Evolutionary conservation across 2,329 filamentous ascomycete genomes (phyloP), one percentile per base, ranked within the genome.

Genomic region (Sporothrix variecibatus): DNA sequence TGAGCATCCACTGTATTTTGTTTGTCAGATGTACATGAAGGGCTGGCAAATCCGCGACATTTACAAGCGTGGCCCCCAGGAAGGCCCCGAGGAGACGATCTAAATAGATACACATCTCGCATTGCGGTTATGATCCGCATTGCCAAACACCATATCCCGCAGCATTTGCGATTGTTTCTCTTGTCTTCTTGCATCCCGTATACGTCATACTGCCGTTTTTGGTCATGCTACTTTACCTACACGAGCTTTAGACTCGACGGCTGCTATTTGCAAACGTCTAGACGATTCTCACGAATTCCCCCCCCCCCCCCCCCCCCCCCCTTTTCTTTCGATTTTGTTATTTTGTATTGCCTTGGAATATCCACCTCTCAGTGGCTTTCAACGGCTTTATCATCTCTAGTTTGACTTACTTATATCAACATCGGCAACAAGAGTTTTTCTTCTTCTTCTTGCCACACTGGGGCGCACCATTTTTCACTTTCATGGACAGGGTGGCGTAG

Each of bases 1-100:
- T 81, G 84, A 86, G 23, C 78, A 85, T 23, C 81, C 85, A 7
- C 78, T 84, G 1, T 85, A 83, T 75, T 87, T 86, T 79, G 80
- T 85, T 11, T 82, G 83, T 8, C 84, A 86, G 72, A 84, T 87
- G 80, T 86, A 86, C 60, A 82, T 84, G 68, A 78, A 81, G 1
- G 75, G 80, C 4, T 87, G 85, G 85, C 71, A 73, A 5, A 68
- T 74, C 11, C 74, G 72, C 26, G 49, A 71, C 5, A 72, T 69
- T 9, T 76, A 73, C 46, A 70, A 64, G 8, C 46, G 53, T 34
- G 51, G 56, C 3, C 72, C 62, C 5, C 71, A 49, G 15, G 71
- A 65, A n/a, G 51, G 28, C 1, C 34, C 51, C n/a, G 40, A 69
- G 15, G 53, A 73, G 23, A 70, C 38, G 3, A 34, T 56, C 38